Evolutionary conservation across 495 filamentous ascomycete genomes (phyloP).

Genomic region (Penicilliopsis zonata): DNA sequence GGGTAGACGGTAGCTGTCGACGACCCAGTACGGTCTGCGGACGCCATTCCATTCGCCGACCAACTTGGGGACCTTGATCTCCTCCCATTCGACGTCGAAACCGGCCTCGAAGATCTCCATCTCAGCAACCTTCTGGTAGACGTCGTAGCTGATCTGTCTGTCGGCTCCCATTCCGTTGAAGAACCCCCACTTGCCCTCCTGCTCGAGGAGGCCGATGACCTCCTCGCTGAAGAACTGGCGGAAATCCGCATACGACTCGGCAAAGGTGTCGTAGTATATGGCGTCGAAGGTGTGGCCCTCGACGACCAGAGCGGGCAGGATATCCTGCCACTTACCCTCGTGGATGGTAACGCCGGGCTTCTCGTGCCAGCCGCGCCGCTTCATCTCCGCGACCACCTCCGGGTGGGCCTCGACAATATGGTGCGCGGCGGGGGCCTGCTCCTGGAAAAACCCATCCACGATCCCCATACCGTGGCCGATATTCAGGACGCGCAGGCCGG

Average conservation of each 20-base stretch:
- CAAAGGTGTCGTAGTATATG: conserved; percentile 97
- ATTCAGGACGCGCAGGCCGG: conserved; percentile 67
- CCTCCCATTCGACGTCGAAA: conserved; percentile 78
- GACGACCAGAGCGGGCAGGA: conserved; percentile 59
- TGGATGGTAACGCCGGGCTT: conserved; percentile 54
- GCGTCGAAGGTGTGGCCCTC: conserved; percentile 68
- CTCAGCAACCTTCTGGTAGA: conserved; percentile 86
- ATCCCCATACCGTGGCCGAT: conserved; percentile 97
- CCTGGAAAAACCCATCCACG: conserved; percentile 72
- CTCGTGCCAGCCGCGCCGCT: conserved; percentile 46
- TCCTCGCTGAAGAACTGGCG: conserved; percentile 81
- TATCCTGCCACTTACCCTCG: conserved; percentile 75
- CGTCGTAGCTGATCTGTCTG: conserved; percentile 84
- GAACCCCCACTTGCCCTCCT: conserved; percentile 74
- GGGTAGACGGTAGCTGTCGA: conserved; percentile 63
- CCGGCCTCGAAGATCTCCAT: conserved; percentile 87
- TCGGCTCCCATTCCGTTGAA: conserved; percentile 96
- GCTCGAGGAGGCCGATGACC: conserved; percentile 65
- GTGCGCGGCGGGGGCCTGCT: conserved; percentile 48
- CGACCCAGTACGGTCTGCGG: conserved; percentile 73
- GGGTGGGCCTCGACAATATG: conserved; percentile 94
- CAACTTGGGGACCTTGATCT: conserved; percentile 54
- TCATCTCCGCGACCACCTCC: conserved; percentile 61
- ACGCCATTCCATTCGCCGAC: conserved; percentile 73
- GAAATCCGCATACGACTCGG: conserved; percentile 79